A percentile compares a stretch with the other conserved stretches of the same genome.
phyloP scores from a whole-genome alignment of 2,329 filamentous ascomycete species.

The Ophiostoma fasciatum region DNA sequence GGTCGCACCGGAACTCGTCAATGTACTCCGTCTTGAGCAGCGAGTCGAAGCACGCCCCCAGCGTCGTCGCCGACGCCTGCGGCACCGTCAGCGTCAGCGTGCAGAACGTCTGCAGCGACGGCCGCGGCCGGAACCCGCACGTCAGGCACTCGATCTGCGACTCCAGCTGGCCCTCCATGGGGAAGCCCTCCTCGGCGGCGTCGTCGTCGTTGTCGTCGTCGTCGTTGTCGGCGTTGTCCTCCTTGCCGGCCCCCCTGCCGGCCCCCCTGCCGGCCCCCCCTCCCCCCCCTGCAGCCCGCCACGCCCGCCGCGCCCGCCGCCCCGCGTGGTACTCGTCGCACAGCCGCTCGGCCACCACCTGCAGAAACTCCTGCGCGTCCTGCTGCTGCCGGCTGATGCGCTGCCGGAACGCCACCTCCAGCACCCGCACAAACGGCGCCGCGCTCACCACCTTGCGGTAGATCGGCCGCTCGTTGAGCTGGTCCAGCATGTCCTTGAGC shows the following conservation, averaged over 20 bases:
- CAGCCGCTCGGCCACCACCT: slow-evolving; percentile 81
- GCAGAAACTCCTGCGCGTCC: slow-evolving; percentile 93
- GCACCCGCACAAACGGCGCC: slow-evolving; percentile 62
- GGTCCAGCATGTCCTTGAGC: slow-evolving; percentile 83
- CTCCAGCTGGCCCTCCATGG: slow-evolving; percentile 80
- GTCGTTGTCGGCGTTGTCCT: neutral
- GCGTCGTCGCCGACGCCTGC: slow-evolving; percentile 61
- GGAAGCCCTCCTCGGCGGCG: slow-evolving; percentile 59
- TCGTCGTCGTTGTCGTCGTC: slow-evolving; percentile 16
- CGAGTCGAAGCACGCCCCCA: slow-evolving; percentile 82
- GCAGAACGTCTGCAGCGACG: slow-evolving; percentile 73
- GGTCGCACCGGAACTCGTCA: slow-evolving; percentile 92
- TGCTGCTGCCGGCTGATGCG: slow-evolving; percentile 90
- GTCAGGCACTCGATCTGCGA: slow-evolving; percentile 90
- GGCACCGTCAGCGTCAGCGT: slow-evolving; percentile 87
- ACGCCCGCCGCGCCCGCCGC: slow-evolving; percentile 50
- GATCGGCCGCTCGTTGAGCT: slow-evolving; percentile 83
- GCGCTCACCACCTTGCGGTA: slow-evolving; percentile 89
- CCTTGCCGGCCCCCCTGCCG: neutral
- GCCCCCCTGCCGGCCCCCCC: slow-evolving; percentile 1
- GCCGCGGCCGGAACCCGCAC: slow-evolving; percentile 78
- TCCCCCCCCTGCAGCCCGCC: slow-evolving; percentile 25
- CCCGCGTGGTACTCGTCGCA: slow-evolving; percentile 91
- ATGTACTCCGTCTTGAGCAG: slow-evolving; percentile 93
- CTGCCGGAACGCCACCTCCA: slow-evolving; percentile 78